phyloP scores from a whole-genome alignment of 2,329 filamentous ascomycete species.

The Colletotrichum tamarilloi region DNA sequence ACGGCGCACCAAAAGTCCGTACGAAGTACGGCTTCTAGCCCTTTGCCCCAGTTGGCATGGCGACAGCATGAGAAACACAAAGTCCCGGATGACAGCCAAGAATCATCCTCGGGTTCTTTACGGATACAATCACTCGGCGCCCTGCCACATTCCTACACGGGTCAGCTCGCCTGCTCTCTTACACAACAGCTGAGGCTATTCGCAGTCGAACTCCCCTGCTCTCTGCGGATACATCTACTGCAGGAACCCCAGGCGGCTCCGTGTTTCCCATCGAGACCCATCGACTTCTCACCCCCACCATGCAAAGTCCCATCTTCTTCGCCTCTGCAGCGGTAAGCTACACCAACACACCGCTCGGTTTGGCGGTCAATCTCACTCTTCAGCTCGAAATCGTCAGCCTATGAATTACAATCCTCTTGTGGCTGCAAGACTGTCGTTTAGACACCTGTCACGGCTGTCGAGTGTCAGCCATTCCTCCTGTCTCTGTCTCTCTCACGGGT shows the following conservation, averaged over 20 bases:
- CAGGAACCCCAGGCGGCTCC: conserved; percentile 23
- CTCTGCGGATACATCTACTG: conserved; percentile 13
- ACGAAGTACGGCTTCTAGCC: background rate
- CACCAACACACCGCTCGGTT: conserved; percentile 20
- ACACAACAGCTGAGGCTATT: conserved; percentile 18
- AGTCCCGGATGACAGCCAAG: conserved; percentile 19
- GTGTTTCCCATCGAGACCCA: conserved; percentile 23
- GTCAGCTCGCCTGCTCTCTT: background rate
- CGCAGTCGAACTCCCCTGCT: conserved; percentile 6
- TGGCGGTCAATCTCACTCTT: conserved; percentile 21
- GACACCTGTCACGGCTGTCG: conserved; percentile 14
- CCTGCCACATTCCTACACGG: conserved; percentile 8
- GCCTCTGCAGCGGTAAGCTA: background rate
- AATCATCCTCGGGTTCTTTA: background rate
- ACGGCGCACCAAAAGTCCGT: background rate
- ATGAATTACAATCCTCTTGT: background rate
- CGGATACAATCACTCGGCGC: conserved; percentile 4
- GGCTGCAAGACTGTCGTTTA: background rate
- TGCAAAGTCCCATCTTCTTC: conserved; percentile 4
- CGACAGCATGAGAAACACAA: conserved; percentile 26
- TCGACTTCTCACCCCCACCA: conserved; percentile 18
- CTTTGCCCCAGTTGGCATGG: conserved; percentile 29
- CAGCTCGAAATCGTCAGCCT: background rate
- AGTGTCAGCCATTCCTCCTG: background rate
- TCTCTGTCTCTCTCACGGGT: background rate